A percentile compares a stretch with the other conserved stretches of the same genome.
Conservation (phyloP, 352 stramenopile genomes). For the Globisporangium sylvaticum region DNA sequence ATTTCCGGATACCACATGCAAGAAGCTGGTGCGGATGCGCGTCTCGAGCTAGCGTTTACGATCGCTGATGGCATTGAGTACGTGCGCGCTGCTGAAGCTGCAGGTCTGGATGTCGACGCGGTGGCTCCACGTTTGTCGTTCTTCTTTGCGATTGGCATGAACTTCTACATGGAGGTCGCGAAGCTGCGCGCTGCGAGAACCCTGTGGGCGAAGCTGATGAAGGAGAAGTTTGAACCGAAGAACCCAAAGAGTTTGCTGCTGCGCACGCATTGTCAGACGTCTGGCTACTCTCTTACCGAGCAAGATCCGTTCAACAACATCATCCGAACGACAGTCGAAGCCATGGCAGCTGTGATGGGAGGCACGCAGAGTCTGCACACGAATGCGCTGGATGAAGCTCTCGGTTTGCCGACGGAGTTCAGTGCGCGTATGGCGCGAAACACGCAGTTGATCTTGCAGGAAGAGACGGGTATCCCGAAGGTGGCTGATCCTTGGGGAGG, state of each 20-base stretch:
- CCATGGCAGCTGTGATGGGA: conserved; percentile 76
- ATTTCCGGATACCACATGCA: conserved; percentile 99
- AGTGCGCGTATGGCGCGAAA: conserved; percentile 95
- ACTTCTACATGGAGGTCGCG: conserved; percentile 98
- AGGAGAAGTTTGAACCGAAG: conserved; percentile 93
- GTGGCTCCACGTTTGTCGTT: conserved; percentile 94
- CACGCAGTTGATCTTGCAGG: conserved; percentile 97
- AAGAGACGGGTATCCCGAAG: conserved; percentile 92
- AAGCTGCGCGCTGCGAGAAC: conserved; percentile 93
- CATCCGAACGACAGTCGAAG: conserved; percentile 96
- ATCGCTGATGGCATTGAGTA: conserved; percentile 98
- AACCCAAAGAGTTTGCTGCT: conserved; percentile 93
- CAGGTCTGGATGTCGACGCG: conserved; percentile 92
- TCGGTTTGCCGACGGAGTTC: conserved; percentile 95
- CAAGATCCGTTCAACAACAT: conserved; percentile 99
- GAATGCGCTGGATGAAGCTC: conserved; percentile 96
- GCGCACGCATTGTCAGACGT: conserved; percentile 96
- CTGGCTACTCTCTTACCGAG: conserved; percentile 94
- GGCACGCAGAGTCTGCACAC: conserved; percentile 98
- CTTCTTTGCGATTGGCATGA: conserved; percentile 98
- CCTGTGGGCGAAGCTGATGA: conserved; percentile 93
- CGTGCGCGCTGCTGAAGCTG: conserved; percentile 86
- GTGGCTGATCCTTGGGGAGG: conserved; percentile 96
- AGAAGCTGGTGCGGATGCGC: conserved; percentile 93
- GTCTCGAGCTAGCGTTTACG: conserved; percentile 95